Percentiles rank a stretch among this genome's conserved stretches.
phyloP scores from a whole-genome alignment of 441 rosid genomes.

The Arabidopsis lyrata region DNA sequence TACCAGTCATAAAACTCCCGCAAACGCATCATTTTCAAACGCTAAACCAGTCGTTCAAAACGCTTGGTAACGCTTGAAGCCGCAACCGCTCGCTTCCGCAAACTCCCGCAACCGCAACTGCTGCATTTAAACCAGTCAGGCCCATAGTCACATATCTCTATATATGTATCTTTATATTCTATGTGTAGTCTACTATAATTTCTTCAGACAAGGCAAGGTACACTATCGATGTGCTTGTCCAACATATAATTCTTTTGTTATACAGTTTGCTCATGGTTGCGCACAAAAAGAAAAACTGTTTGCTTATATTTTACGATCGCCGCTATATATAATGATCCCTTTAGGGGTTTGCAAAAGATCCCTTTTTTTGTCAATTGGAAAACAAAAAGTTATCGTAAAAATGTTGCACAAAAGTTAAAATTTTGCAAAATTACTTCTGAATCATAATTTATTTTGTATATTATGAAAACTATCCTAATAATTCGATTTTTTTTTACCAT shows the following conservation, averaged over 20 bases:
- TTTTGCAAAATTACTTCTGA: too few species aligned
- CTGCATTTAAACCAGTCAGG: too few species aligned
- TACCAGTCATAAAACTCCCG: too few species aligned
- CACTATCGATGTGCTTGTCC: conserved; percentile 4
- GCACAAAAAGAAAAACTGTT: too few species aligned
- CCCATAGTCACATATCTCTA: neutral
- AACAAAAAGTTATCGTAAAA: neutral
- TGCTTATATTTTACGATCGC: conserved; percentile 1
- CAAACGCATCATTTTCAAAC: too few species aligned
- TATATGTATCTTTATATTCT: neutral
- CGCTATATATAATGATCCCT: neutral
- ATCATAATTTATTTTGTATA: too few species aligned
- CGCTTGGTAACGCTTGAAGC: too few species aligned
- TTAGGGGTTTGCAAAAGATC: conserved; percentile 12
- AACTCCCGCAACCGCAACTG: too few species aligned
- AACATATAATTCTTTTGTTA: conserved; percentile 14
- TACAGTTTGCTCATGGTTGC: conserved; percentile 13
- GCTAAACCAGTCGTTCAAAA: too few species aligned
- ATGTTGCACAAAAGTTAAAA: neutral
- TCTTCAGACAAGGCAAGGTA: conserved; percentile 10
- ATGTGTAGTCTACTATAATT: neutral
- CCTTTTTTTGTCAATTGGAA: conserved; percentile 12
- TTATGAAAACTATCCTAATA: neutral
- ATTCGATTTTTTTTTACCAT: neutral
- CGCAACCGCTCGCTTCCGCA: too few species aligned